phyloP scores from a whole-genome alignment of 345 rosid genomes.

The Cochlearia excelsa region DNA sequence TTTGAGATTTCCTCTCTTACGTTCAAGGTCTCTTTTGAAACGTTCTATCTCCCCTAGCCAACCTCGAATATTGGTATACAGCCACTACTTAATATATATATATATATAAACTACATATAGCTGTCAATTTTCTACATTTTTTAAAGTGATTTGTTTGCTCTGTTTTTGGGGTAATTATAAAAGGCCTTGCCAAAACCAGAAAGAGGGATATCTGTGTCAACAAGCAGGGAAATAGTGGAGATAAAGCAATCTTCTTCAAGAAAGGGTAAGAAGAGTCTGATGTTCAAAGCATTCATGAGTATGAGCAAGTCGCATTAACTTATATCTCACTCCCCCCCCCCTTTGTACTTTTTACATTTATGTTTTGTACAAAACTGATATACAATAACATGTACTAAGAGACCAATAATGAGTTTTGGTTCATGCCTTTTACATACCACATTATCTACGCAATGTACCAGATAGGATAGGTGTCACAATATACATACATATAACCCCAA shows the following conservation, averaged over 20 bases:
- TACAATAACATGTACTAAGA: background rate
- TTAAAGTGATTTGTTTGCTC: background rate
- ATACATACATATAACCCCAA: no score
- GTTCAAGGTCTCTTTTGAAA: slow-evolving; percentile 46
- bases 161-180: background rate
- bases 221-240: slow-evolving; percentile 40
- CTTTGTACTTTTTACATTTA: background rate
- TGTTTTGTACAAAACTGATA: background rate
- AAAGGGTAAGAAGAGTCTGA: slow-evolving; percentile 32
- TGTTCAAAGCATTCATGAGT: slow-evolving; percentile 68
- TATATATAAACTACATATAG: background rate
- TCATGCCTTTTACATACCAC: no score
- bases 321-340: slow-evolving; percentile 20
- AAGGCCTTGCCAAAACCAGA: slow-evolving; percentile 41
- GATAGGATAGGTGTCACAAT: no score
- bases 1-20: slow-evolving; percentile 42
- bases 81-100: background rate
- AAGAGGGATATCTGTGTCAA: slow-evolving; percentile 48
- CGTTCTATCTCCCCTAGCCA: slow-evolving; percentile 53
- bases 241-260: slow-evolving; percentile 47
- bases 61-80: slow-evolving; percentile 41
- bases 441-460: no score
- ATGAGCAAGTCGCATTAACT: slow-evolving; percentile 55
- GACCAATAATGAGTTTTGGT: no score
- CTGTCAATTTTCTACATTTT: slow-evolving; percentile 35